Conservation (phyloP, 345 rosid genomes). For the Lenwebbia sp. region DNA sequence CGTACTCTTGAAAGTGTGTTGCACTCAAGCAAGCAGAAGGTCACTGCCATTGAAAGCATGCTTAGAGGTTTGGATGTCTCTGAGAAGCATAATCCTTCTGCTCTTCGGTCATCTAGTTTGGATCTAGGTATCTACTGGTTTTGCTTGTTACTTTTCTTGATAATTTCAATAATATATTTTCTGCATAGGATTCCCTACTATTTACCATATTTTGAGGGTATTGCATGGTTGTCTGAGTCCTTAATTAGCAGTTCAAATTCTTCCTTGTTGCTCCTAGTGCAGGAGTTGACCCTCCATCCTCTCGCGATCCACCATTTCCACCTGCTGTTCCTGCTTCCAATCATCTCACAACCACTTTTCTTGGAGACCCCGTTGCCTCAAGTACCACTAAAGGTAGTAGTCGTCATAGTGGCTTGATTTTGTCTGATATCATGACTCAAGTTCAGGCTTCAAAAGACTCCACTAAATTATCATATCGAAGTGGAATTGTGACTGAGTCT, state of each 20-base stretch:
- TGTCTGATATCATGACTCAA: slow-evolving; percentile 83
- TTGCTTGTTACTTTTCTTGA: neutral
- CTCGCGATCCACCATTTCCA: slow-evolving; percentile 91
- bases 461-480: slow-evolving; percentile 48
- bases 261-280: slow-evolving; percentile 67
- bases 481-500: slow-evolving; percentile 47
- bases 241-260: slow-evolving; percentile 49
- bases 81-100: slow-evolving; percentile 69
- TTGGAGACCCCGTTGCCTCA: slow-evolving; percentile 43
- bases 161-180: neutral
- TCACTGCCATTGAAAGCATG: slow-evolving; percentile 98
- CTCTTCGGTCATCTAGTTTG: slow-evolving; percentile 82
- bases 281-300: slow-evolving; percentile 99
- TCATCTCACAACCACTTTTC: slow-evolving; percentile 34
- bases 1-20: slow-evolving; percentile 95
- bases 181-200: neutral
- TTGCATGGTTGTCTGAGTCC: slow-evolving; percentile 2
- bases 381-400: slow-evolving; percentile 39
- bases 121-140: slow-evolving; percentile 67
- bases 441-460: slow-evolving; percentile 96
- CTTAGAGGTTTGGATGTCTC: slow-evolving; percentile 89
- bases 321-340: slow-evolving; percentile 67
- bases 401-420: slow-evolving; percentile 76
- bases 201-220: slow-evolving; percentile 1
- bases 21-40: slow-evolving; percentile 97